Evolutionary conservation across 2,329 filamentous ascomycete genomes (phyloP), one percentile per base, ranked within the genome.

Genomic region (Ophiostoma australiae): DNA sequence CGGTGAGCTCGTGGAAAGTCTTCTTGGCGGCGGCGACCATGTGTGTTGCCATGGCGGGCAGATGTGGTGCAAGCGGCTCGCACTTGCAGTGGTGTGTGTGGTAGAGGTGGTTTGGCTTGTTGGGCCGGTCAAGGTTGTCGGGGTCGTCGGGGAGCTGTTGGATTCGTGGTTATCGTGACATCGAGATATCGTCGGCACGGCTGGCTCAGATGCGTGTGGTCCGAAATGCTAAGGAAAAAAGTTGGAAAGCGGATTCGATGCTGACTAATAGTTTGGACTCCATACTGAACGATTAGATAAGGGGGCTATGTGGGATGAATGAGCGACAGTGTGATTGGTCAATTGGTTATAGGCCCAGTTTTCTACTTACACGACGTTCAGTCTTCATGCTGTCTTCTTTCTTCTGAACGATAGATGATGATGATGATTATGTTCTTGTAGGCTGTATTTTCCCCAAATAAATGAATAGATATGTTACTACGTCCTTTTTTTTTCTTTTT

Each of bases 1-100:
- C 91, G 73, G 85, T 84, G 71, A 88, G 78, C 76, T 87, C 83
- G 72, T 84, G 83, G 69, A 81, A 83, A 68, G 82, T 82, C 70
- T 79, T 80, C 70, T 80, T 80, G 71, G 82, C 80, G 44, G 81
- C 81, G 17, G 75, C 73, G 7, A 76, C 74, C 44, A 75, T 74
- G 55, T 77, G 75, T 17, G 75, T 77, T n/a, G 82, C 80, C 82
- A 84, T 83, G 31, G 52, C 69, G 67, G 61, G 67, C 37, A n/a
- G 35, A 27, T 44, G 17, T 37, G 8, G 39, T 44, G 44, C 23
- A 20, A 20, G 52, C 15, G 31, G 8, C 27, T 33, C 27, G 23
- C 58, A 63, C 58, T 63, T 20, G 48, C 17, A 23, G 27, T 17
- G 8, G 20, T n/a, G 31, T 44, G 37, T 33, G 52, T 58, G 23